Evolutionary conservation across 2,329 filamentous ascomycete species (phyloP), one percentile per base, ranked within the genome.

Genomic region (Fusarium keratoplasticum): DNA sequence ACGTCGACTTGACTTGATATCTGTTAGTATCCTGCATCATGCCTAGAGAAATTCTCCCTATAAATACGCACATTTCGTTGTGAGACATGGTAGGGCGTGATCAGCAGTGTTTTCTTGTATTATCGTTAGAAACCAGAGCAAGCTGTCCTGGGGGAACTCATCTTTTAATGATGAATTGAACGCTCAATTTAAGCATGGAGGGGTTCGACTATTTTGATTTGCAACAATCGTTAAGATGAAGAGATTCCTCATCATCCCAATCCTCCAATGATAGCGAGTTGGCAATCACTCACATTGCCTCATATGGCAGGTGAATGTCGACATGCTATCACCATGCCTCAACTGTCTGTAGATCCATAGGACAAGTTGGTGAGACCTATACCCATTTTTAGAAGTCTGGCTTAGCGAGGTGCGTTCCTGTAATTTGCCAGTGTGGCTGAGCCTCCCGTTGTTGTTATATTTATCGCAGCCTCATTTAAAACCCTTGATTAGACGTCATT

Each of bases 1-100:
- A 99, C 93, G 86, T 99, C 96, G 83, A 98, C 95, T 81, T 95
- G 92, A 84, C 95, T 97, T 18, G 6, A n/a, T 29, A 13, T 7
- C 25, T 36, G 29, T 55, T 22, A 55, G 52, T 22, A 36, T 6
- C 10, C 18, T 9, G 9, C 27, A 29, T 29, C 27, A 29, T 29
- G 27, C 27, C 27, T 8, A 29, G 3, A 29, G 8, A 29, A 9
- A 29, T 29, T 29, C 27, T 29, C 27, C 27, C 9, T 6, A 8
- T 29, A 29, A 29, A 29, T 29, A 29, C 27, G 9, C 27, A 29
- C 54, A 58, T 14, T 58, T 58, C 54, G 54, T 38, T 58, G 5
- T 36, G 54, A 58, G 54, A 58, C 54, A 58, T 58, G 14, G 1
- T 55, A 13, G 4, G 6, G 13, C 20, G 11, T 4, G 20, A 25